Evolutionary conservation across 2,329 filamentous ascomycete species (phyloP).

Genomic region (Dactylellina sp.): DNA sequence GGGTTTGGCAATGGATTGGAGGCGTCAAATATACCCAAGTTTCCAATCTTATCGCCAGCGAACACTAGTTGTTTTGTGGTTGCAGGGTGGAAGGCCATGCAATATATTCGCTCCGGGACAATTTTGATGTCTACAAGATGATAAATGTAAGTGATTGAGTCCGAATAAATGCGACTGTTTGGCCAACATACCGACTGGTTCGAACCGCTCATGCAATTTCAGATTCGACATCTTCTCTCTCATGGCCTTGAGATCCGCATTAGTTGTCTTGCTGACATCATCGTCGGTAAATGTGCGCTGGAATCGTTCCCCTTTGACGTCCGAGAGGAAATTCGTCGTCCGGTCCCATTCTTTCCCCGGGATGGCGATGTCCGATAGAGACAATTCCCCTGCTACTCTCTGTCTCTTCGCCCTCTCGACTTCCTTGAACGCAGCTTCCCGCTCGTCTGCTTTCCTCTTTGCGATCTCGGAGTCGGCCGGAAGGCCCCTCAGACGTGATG

Average conservation of each 20-base stretch:
- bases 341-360: slow-evolving; percentile 77
- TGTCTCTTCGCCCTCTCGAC: slow-evolving; percentile 72
- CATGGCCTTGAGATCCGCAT: slow-evolving; percentile 79
- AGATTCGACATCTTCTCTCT: slow-evolving; percentile 81
- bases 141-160: neutral
- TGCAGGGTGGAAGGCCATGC: slow-evolving; percentile 88
- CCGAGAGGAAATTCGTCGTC: slow-evolving; percentile 70
- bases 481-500: slow-evolving; percentile 73
- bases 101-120: slow-evolving; percentile 86
- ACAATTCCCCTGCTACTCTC: slow-evolving; percentile 74
- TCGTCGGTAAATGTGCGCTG: slow-evolving; percentile 87
- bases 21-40: slow-evolving; percentile 89
- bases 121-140: slow-evolving; percentile 80
- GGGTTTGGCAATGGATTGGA: slow-evolving; percentile 65
- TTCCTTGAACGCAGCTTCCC: slow-evolving; percentile 70
- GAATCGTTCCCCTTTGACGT: slow-evolving; percentile 77
- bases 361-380: slow-evolving; percentile 80
- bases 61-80: slow-evolving; percentile 88
- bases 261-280: slow-evolving; percentile 81
- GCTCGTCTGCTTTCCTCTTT: slow-evolving; percentile 76
- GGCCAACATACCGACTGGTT: slow-evolving; percentile 75
- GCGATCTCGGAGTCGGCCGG: slow-evolving; percentile 75
- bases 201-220: slow-evolving; percentile 83
- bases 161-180: neutral
- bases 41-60: slow-evolving; percentile 86